phyloP scores from a whole-genome alignment of 768 basidiomycete genomes.

The Pleurotus citrinopileatus region DNA sequence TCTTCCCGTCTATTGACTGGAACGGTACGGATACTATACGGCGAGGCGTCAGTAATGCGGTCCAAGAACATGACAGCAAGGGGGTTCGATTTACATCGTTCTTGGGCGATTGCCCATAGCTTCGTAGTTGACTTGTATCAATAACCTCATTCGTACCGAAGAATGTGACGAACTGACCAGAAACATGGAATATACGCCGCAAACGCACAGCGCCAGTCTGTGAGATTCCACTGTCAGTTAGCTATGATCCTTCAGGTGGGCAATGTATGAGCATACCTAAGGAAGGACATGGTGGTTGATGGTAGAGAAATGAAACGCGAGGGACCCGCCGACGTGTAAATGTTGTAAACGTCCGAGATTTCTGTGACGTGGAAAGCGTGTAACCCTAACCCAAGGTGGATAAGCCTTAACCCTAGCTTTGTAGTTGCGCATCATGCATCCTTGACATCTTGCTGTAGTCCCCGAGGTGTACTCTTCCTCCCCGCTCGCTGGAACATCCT shows the following conservation, averaged over 20 bases:
- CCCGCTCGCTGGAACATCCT: too few relatives aligned
- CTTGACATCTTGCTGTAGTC: too few relatives aligned
- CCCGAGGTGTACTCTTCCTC: too few relatives aligned
- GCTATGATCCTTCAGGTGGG: too few relatives aligned
- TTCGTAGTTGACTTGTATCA: slow-evolving; percentile 23
- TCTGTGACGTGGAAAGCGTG: slow-evolving; percentile 16
- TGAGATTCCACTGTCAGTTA: not conserved
- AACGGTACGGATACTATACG: slow-evolving; percentile 80
- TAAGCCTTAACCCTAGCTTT: slow-evolving; percentile 7
- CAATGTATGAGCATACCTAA: slow-evolving; percentile 16
- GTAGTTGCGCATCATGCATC: not conserved
- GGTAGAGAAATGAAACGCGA: slow-evolving; percentile 1
- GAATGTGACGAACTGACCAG: slow-evolving; percentile 50
- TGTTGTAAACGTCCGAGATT: not conserved
- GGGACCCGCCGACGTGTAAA: slow-evolving; percentile 17
- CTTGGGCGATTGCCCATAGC: slow-evolving; percentile 94
- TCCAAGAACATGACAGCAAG: not conserved
- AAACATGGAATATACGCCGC: slow-evolving; percentile 93
- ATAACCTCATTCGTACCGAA: not conserved
- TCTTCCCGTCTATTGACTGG: slow-evolving; percentile 58
- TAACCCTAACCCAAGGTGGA: slow-evolving; percentile 27
- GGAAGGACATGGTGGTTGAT: slow-evolving; percentile 20
- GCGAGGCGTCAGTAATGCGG: not conserved
- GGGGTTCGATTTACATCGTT: slow-evolving; percentile 61
- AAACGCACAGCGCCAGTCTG: slow-evolving; percentile 73